Evolutionary conservation across 2,329 filamentous ascomycete species (phyloP).

Genomic region (Apiospora phragmitis): DNA sequence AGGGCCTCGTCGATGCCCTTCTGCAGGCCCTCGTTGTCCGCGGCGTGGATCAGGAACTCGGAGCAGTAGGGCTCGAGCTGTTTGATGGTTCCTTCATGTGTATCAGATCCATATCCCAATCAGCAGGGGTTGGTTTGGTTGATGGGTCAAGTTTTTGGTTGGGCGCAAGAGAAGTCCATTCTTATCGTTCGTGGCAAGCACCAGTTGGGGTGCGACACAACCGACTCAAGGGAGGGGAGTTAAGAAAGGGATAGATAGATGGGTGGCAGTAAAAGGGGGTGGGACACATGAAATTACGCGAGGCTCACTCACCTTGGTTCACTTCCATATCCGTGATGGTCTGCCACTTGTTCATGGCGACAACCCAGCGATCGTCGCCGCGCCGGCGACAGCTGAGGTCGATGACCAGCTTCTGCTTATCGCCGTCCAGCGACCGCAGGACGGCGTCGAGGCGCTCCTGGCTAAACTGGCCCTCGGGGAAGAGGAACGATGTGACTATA

Average conservation of each 20-base stretch:
- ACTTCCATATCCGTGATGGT: constrained; percentile 96
- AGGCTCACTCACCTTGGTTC: constrained; percentile 64
- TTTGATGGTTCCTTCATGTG: constrained; percentile 70
- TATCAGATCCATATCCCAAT: not conserved
- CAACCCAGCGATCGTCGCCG: constrained; percentile 76
- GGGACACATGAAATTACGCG: constrained; percentile 4
- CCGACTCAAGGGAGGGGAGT: not conserved
- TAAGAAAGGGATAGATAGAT: not conserved
- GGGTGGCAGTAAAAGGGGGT: not conserved
- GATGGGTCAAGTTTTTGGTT: too few species aligned
- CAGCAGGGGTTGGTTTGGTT: constrained; percentile 20
- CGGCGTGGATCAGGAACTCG: constrained; percentile 95
- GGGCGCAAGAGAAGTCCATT: too few species aligned
- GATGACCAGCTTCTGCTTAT: constrained; percentile 83
- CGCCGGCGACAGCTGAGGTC: constrained; percentile 87
- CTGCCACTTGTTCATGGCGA: constrained; percentile 99
- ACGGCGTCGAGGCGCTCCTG: constrained; percentile 74
- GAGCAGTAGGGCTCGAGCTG: constrained; percentile 87
- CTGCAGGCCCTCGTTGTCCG: constrained; percentile 94
- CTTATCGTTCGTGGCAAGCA: too few species aligned
- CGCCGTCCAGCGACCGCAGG: constrained; percentile 68
- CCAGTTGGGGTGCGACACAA: not conserved
- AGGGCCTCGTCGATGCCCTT: constrained; percentile 86
- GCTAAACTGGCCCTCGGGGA: constrained; percentile 81
- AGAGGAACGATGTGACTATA: constrained; percentile 95